These are phyloP conservation scores for Clarireedia homoeocarpa DNA, from an alignment of 2,329 filamentous ascomycete genomes.

Conservation along the genomic window DNA sequence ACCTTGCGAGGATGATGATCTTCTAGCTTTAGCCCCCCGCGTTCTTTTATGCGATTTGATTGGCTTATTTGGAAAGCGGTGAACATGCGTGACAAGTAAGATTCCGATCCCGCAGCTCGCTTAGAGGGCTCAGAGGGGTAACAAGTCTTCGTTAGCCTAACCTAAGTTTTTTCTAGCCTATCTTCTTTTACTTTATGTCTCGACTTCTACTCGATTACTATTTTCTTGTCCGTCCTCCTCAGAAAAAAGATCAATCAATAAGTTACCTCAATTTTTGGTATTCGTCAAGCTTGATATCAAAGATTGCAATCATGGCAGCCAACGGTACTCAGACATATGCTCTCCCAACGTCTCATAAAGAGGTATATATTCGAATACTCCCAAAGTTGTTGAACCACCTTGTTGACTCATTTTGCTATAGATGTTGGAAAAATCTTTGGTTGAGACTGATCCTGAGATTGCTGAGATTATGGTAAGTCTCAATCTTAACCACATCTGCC, in stretches of 20 bases:
- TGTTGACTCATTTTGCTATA: slow-evolving; percentile 34
- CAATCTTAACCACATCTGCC: background rate
- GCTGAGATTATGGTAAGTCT: slow-evolving; percentile 84
- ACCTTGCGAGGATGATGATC: too few species aligned
- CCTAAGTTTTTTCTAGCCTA: background rate
- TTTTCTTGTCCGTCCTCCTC: background rate
- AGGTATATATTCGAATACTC: slow-evolving; percentile 41
- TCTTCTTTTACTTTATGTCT: background rate
- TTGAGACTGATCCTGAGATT: slow-evolving; percentile 89
- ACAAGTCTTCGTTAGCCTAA: too few species aligned
- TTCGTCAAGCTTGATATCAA: background rate
- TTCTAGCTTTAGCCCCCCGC: too few species aligned
- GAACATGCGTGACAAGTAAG: background rate
- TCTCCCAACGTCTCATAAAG: slow-evolving; percentile 57
- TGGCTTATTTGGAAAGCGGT: background rate
- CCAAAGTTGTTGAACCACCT: background rate
- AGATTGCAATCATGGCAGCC: slow-evolving; percentile 18
- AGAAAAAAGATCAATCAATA: background rate
- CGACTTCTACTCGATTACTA: background rate
- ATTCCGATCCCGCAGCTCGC: background rate
- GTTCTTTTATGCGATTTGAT: background rate
- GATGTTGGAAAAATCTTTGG: slow-evolving; percentile 93
- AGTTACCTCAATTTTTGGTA: background rate
- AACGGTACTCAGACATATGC: slow-evolving; percentile 40
- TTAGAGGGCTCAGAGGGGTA: background rate